Percentiles rank a stretch among this genome's conserved stretches.
Evolutionary conservation across 345 rosid species (phyloP).

Genomic region (Stellera chamaejasme): DNA sequence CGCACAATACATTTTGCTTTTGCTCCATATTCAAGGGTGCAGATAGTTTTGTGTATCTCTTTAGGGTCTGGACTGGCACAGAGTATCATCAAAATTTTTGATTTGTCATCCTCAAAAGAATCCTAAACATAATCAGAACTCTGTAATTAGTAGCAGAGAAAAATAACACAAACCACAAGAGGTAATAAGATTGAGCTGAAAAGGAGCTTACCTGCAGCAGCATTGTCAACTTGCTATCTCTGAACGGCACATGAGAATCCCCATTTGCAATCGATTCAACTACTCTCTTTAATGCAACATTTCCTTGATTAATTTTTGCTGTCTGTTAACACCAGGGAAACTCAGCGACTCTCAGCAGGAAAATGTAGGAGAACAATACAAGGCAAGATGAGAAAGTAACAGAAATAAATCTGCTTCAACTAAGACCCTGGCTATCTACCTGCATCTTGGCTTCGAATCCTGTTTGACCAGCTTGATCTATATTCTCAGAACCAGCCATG

Average conservation of each 20-base stretch:
- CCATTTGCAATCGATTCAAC: constrained; percentile 99
- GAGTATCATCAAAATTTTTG: constrained; percentile 87
- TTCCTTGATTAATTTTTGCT: constrained; percentile 94
- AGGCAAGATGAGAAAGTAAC: background rate
- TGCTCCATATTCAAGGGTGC: constrained; percentile 96
- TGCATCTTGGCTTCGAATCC: constrained; percentile 98
- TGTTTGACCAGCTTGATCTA: constrained; percentile 92
- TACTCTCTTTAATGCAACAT: constrained; percentile 86
- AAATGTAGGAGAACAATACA: background rate
- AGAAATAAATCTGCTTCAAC: background rate
- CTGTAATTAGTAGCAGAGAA: background rate
- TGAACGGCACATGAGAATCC: constrained; percentile 95
- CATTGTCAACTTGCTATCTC: constrained; percentile 97
- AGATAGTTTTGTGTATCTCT: constrained; percentile 90
- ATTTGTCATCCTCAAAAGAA: constrained; percentile 94
- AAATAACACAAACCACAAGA: background rate
- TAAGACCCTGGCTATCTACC: constrained; percentile 26
- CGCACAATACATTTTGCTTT: constrained; percentile 95
- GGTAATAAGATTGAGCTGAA: background rate
- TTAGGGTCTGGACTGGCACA: constrained; percentile 98
- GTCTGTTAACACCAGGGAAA: constrained; percentile 35
- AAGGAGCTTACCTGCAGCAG: constrained; percentile 59
- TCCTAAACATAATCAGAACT: constrained; percentile 35
- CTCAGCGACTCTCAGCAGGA: background rate
- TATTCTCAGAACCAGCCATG: constrained; percentile 99